A percentile compares a stretch with the other conserved stretches of the same genome.
These are phyloP conservation scores for Rhinocladiella mackenziei DNA, from an alignment of 2,329 filamentous ascomycete genomes.

Conservation along the genomic window DNA sequence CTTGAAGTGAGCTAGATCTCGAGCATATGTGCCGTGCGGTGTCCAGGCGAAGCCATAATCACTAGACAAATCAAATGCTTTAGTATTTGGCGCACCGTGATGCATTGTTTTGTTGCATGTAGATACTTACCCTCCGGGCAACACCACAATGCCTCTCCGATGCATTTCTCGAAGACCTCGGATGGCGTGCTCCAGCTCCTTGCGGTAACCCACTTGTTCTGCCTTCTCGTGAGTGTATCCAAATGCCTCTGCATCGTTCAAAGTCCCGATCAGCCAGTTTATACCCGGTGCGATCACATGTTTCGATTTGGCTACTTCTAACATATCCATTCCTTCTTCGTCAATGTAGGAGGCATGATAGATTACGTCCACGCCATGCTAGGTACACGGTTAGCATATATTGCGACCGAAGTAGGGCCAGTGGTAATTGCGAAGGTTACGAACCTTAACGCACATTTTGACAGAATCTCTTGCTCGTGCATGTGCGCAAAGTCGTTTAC, in stretches of 20 bases:
- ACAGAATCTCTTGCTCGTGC: conserved; percentile 45
- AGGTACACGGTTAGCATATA: neutral
- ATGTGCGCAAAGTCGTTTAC: conserved; percentile 42
- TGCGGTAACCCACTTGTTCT: conserved; percentile 44
- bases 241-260: conserved; percentile 39
- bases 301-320: conserved; percentile 39
- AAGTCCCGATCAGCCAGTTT: conserved; percentile 43
- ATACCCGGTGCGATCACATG: conserved; percentile 44
- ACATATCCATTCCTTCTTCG: conserved; percentile 35
- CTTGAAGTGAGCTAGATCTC: conserved; percentile 47
- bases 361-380: conserved; percentile 46
- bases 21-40: conserved; percentile 48
- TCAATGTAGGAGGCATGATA: conserved; percentile 48
- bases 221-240: conserved; percentile 44
- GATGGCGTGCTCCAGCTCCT: conserved; percentile 42
- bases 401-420: neutral
- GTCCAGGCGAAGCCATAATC: conserved; percentile 50
- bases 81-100: too few relatives aligned
- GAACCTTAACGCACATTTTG: conserved; percentile 39
- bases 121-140: conserved; percentile 38
- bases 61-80: conserved; percentile 17
- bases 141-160: conserved; percentile 42
- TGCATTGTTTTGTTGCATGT: too few relatives aligned
- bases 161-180: conserved; percentile 45
- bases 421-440: neutral